Evolutionary conservation across 2,329 filamentous ascomycete genomes (phyloP).

Genomic region (Niveomyces coronatus): DNA sequence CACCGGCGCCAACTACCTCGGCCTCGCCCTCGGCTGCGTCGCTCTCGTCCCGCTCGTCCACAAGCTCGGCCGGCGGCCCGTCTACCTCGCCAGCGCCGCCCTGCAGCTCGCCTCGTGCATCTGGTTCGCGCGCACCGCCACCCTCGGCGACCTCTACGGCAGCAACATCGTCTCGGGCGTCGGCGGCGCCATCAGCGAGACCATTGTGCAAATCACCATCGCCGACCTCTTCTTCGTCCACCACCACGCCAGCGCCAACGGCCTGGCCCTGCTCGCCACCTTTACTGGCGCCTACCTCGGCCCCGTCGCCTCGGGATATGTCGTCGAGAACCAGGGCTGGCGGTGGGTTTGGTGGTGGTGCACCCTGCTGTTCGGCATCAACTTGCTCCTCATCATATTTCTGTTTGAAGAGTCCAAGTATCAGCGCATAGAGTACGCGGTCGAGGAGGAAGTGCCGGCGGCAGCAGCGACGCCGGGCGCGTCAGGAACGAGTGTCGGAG

Average conservation of each 20-base stretch:
- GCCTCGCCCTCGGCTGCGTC: constrained; percentile 15
- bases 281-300: constrained; percentile 20
- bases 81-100: constrained; percentile 24
- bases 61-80: constrained; percentile 16
- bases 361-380: constrained; percentile 13
- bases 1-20: constrained; percentile 10
- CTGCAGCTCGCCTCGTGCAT: constrained; percentile 24
- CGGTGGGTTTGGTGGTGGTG: constrained; percentile 30
- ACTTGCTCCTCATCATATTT: constrained; percentile 14
- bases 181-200: constrained; percentile 28
- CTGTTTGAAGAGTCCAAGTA: constrained; percentile 26
- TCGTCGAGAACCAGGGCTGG: constrained; percentile 17
- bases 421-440: too few species aligned
- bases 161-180: constrained; percentile 27
- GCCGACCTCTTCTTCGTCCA: constrained; percentile 24
- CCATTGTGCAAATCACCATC: constrained; percentile 28
- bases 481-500: too few species aligned
- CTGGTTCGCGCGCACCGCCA: constrained; percentile 34
- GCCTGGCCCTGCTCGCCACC: constrained; percentile 28
- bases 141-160: constrained; percentile 30
- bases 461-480: too few species aligned
- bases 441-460: too few species aligned
- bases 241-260: constrained; percentile 32
- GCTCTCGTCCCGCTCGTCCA: constrained; percentile 15
- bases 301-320: constrained; percentile 20